A percentile compares a stretch with the other conserved stretches of the same genome.
These are phyloP conservation scores for Protomyces inundatus DNA, from an alignment of 1,139 yeast genomes.

Conservation along the genomic window DNA sequence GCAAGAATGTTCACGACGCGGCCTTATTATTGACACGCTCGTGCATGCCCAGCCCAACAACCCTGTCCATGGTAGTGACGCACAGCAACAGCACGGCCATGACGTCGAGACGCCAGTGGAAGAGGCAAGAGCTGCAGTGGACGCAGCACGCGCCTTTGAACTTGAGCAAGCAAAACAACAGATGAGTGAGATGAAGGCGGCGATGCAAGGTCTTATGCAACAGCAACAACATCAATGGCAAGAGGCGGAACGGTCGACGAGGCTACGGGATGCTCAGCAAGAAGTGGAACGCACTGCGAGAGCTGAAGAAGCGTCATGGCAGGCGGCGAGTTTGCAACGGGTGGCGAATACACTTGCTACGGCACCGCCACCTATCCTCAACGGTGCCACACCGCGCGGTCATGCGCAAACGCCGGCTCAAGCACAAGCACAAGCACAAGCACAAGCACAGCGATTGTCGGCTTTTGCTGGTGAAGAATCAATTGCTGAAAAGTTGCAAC, in stretches of 20 bases:
- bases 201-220: background rate
- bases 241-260: background rate
- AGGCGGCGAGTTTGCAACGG: background rate
- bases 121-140: background rate
- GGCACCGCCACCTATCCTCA: background rate
- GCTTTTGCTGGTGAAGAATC: background rate
- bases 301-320: too few species aligned
- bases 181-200: background rate
- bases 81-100: too few species aligned
- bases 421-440: background rate
- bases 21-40: conserved; percentile 9
- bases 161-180: background rate
- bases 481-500: conserved; percentile 4
- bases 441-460: background rate
- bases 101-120: background rate
- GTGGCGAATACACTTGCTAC: background rate
- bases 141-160: background rate
- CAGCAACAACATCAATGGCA: background rate
- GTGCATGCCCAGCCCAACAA: background rate
- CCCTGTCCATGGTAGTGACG: too few species aligned
- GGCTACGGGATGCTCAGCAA: too few species aligned
- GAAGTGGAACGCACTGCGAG: too few species aligned
- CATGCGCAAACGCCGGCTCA: background rate
- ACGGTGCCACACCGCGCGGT: background rate
- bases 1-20: conserved; percentile 20